Percentiles rank a stretch among this genome's conserved stretches.
Evolutionary conservation across 805 yeast species (phyloP).

Genomic region (Ogataea parapolymorpha): DNA sequence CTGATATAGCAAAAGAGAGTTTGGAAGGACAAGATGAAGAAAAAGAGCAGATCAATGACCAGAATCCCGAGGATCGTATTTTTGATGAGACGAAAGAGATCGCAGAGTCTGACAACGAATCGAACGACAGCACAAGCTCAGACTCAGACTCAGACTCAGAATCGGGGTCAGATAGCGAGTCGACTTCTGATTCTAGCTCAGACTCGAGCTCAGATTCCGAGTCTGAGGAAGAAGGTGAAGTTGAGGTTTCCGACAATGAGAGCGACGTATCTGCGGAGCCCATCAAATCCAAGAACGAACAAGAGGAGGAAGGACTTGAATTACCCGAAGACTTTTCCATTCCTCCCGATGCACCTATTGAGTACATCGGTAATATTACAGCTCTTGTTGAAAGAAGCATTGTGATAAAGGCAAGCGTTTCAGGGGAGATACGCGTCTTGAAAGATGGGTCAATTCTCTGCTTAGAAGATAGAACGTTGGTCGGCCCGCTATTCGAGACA

Average conservation of each 20-base stretch:
- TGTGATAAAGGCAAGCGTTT: slow-evolving; percentile 63
- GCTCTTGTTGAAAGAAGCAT: slow-evolving; percentile 70
- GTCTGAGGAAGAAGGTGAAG: slow-evolving; percentile 23
- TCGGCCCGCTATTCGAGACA: slow-evolving; percentile 83
- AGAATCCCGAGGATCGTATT: slow-evolving; percentile 9
- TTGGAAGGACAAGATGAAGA: background rate
- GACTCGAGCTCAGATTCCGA: slow-evolving; percentile 21
- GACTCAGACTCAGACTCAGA: slow-evolving; percentile 11
- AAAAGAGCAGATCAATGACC: background rate
- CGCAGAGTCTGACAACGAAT: slow-evolving; percentile 23
- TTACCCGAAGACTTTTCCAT: slow-evolving; percentile 67
- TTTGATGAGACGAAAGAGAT: slow-evolving; percentile 19
- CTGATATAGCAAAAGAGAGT: no score
- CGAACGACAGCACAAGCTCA: slow-evolving; percentile 24
- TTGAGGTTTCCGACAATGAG: slow-evolving; percentile 33
- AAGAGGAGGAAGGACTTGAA: slow-evolving; percentile 59
- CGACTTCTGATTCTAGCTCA: slow-evolving; percentile 12
- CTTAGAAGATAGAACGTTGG: slow-evolving; percentile 60
- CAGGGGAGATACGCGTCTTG: slow-evolving; percentile 83
- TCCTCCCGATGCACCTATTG: slow-evolving; percentile 59
- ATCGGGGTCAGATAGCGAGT: slow-evolving; percentile 23
- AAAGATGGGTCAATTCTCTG: slow-evolving; percentile 81
- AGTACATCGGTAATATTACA: slow-evolving; percentile 65
- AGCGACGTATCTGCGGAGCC: slow-evolving; percentile 53
- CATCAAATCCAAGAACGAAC: slow-evolving; percentile 75